These are phyloP conservation scores for Aspergillus avenaceus DNA, from an alignment of 495 filamentous ascomycete species.

Conservation along the genomic window DNA sequence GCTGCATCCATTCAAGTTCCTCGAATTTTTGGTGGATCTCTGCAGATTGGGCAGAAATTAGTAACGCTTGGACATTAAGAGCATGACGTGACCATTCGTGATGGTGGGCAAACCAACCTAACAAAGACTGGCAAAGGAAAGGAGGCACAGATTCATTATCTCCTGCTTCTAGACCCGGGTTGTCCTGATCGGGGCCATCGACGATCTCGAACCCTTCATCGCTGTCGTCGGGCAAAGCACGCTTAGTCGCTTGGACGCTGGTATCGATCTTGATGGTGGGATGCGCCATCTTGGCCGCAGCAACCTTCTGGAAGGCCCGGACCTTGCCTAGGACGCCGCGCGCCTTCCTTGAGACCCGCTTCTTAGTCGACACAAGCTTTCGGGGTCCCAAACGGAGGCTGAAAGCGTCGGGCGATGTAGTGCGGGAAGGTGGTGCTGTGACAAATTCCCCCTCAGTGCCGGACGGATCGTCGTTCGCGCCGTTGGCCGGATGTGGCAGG, in stretches of 20 bases:
- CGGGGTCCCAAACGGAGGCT: conserved; percentile 29
- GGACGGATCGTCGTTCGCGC: conserved; percentile 20
- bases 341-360: conserved; percentile 40
- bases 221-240: conserved; percentile 32
- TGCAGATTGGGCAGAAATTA: conserved; percentile 6
- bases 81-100: neutral
- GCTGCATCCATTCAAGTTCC: conserved; percentile 46
- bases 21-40: conserved; percentile 47
- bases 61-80: conserved; percentile 5
- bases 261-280: conserved; percentile 46
- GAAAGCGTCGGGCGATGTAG: conserved; percentile 29
- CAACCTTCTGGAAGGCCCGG: conserved; percentile 41
- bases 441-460: conserved; percentile 24
- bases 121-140: conserved; percentile 38
- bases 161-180: conserved; percentile 28
- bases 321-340: conserved; percentile 47
- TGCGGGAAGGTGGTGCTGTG: conserved; percentile 29
- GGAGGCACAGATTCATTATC: conserved; percentile 38
- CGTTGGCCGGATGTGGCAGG: conserved; percentile 22
- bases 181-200: conserved; percentile 27
- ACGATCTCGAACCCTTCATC: conserved; percentile 30
- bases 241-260: conserved; percentile 38
- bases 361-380: conserved; percentile 28
- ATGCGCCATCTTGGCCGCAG: conserved; percentile 45
- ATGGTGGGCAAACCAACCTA: conserved; percentile 29